Percentiles rank a stretch among this genome's conserved stretches.
Evolutionary conservation across 78 protist species (phyloP).

Genomic region (Dictyostelium discoideum): DNA sequence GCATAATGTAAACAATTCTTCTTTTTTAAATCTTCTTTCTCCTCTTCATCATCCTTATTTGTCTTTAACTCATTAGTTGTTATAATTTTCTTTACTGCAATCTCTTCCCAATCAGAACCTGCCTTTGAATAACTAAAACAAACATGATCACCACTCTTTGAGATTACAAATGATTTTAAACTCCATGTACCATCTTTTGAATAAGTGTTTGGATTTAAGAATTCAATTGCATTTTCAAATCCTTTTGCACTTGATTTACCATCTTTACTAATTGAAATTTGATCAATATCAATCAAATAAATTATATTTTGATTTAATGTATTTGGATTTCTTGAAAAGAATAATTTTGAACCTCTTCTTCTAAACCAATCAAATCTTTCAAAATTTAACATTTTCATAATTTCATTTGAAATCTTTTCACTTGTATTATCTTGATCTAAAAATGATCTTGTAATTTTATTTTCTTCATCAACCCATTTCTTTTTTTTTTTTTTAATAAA

Average conservation of each 20-base stretch:
- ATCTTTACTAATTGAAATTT: neutral
- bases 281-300: slow-evolving; percentile 13
- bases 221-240: slow-evolving; percentile 11
- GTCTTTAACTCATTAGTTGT: neutral
- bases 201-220: slow-evolving; percentile 86
- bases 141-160: slow-evolving; percentile 56
- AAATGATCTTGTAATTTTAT: slow-evolving; percentile 32
- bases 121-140: slow-evolving; percentile 70
- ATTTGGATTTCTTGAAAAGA: slow-evolving; percentile 63
- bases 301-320: slow-evolving; percentile 58
- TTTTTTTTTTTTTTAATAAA: neutral
- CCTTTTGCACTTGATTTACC: neutral
- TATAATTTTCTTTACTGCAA: slow-evolving; percentile 27
- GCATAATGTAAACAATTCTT: neutral
- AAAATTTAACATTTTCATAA: slow-evolving; percentile 12
- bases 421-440: neutral
- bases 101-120: slow-evolving; percentile 92
- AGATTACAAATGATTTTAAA: neutral
- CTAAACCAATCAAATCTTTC: neutral
- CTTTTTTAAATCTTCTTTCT: neutral
- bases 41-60: slow-evolving; percentile 8
- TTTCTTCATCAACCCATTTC: slow-evolving; percentile 37
- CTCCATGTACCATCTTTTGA: slow-evolving; percentile 60
- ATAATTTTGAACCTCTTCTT: slow-evolving; percentile 32
- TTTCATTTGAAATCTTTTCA: neutral